These are phyloP conservation scores for Nicotiana rustica DNA, from an alignment of 305 asterid species.

Conservation along the genomic window DNA sequence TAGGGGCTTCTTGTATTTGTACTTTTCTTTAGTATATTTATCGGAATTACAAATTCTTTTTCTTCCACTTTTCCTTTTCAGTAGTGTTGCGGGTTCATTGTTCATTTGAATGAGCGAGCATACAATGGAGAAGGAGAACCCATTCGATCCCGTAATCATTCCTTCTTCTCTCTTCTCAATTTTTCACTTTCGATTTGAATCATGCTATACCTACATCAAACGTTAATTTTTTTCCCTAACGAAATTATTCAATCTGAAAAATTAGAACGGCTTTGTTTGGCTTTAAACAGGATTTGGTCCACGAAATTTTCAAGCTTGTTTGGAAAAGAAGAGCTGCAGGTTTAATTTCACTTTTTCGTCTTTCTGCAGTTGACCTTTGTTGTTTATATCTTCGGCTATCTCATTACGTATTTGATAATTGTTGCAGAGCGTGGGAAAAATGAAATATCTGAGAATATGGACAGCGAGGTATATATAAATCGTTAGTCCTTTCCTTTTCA, in stretches of 20 bases:
- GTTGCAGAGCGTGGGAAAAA: constrained; percentile 74
- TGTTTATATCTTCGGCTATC: neutral
- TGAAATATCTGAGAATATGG: constrained; percentile 58
- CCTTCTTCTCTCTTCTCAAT: neutral
- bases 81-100: neutral
- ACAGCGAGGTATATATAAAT: constrained; percentile 55
- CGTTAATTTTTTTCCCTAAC: neutral
- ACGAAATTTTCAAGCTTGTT: constrained; percentile 72
- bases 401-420: neutral
- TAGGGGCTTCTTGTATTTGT: constrained; percentile 56
- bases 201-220: neutral
- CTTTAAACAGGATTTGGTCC: constrained; percentile 69
- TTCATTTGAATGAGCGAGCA: neutral
- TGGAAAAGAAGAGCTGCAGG: constrained; percentile 87
- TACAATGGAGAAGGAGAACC: constrained; percentile 32
- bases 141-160: constrained; percentile 32
- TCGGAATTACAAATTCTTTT: too few species aligned
- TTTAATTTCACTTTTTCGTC: constrained; percentile 24
- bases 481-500: neutral
- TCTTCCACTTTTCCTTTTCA: too few species aligned
- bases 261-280: neutral
- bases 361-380: neutral
- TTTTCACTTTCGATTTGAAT: neutral
- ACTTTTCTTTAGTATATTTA: fast-evolving
- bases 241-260: neutral